phyloP scores from a whole-genome alignment of 768 basidiomycete species.

The Termitomyces sp. region DNA sequence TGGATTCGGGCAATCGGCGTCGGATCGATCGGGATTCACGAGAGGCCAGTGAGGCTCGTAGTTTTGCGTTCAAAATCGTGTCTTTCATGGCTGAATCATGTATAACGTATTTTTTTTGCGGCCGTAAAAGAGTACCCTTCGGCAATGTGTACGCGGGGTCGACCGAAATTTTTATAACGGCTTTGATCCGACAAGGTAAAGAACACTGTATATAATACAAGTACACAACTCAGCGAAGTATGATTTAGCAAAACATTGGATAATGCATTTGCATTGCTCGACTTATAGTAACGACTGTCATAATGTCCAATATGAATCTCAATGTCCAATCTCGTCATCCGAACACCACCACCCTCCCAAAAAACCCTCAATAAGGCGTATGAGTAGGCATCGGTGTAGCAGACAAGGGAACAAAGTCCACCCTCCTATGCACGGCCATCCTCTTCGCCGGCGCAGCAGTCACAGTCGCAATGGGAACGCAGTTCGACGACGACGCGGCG shows the following conservation, averaged over 20 bases:
- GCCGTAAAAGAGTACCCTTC: neutral
- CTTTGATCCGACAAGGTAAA: neutral
- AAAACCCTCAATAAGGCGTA: neutral
- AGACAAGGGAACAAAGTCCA: no score
- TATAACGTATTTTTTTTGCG: neutral
- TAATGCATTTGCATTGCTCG: neutral
- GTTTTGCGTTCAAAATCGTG: slow-evolving; percentile 25
- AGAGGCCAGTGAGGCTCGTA: slow-evolving; percentile 53
- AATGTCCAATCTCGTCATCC: neutral
- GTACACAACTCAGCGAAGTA: no score
- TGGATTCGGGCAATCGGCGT: slow-evolving; percentile 60
- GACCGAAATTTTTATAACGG: neutral
- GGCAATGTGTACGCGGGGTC: neutral
- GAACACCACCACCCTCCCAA: no score
- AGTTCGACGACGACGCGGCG: slow-evolving; percentile 59
- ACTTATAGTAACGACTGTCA: no score
- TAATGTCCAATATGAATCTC: neutral
- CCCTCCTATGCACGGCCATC: neutral
- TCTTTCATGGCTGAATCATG: slow-evolving; percentile 5
- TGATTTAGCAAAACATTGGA: neutral
- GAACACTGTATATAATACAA: no score
- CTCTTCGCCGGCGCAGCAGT: slow-evolving; percentile 21
- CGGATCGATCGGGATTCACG: slow-evolving; percentile 64
- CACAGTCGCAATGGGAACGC: slow-evolving; percentile 37
- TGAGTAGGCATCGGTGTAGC: neutral